Evolutionary conservation across 31 red algal species (phyloP), one percentile per base, ranked within the genome.

Genomic region (Asparagopsis taxiformis): DNA sequence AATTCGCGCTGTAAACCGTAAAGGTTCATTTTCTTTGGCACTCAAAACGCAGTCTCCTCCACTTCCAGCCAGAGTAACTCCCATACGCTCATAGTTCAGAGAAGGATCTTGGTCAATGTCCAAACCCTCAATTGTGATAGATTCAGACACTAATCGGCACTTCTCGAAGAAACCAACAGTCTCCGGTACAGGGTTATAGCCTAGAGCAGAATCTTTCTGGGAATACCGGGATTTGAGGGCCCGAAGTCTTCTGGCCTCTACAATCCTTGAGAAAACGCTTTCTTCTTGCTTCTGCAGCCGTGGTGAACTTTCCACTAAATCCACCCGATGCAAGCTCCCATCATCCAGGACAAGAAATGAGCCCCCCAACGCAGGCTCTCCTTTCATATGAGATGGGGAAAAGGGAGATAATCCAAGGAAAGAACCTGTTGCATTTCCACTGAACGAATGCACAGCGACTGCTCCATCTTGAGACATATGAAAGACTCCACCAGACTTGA

Each of bases 141-240:
- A 55, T 22, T 88, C 84, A 37, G 84, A 72, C 0, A 88, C 79
- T 31, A 78, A 68, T 16, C 87, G 75, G 44, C 72, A 91, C 25
- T 68, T 80, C 37, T 91, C 87, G 23, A 91, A 91, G 62, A 91
- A 91, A 8, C 87, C 87, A 33, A 91, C 65, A 3, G 87, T 34
- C 61, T 65, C 51, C 16, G 87, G 87, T 22, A 79, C 39, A 36
- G 65, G 25, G 33, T 24, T 57, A 23, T 70, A 62, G 11, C 74
- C 59, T 21, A 49, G 36, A 48, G 20, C 33, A 30, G 59, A n/a
- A 26, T n/a, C 53, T 26, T 65, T 51, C 32, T 56, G 56, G 25
- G 36, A 15, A 28, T 32, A 6, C 2, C 24, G 43, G 28, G 34
- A 30, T 65, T 53, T 66, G 41, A 48, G 20, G 3, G 53, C 44